phyloP scores from a whole-genome alignment of 2,329 filamentous ascomycete genomes.

The Ceratocystis smalleyi region DNA sequence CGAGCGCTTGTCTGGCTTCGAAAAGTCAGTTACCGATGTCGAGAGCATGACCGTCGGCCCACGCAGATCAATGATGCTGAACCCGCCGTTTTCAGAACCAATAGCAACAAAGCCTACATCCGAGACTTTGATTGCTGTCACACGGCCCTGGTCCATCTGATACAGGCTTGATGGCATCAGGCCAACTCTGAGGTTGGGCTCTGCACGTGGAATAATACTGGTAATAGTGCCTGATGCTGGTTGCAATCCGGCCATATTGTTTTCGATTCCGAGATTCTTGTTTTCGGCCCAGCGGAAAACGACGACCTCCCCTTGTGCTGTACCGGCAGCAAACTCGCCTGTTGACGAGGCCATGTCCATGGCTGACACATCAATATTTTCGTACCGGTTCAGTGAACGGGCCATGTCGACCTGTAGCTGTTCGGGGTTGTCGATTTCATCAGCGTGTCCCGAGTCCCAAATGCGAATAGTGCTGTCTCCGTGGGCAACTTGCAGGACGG shows the following conservation, averaged over 20 bases:
- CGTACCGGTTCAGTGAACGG: conserved; percentile 62
- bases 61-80: conserved; percentile 74
- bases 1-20: conserved; percentile 58
- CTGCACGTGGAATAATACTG: conserved; percentile 56
- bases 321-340: conserved; percentile 71
- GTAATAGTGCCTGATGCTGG: conserved; percentile 55
- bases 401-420: conserved; percentile 77
- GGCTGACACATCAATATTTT: conserved; percentile 60
- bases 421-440: conserved; percentile 77
- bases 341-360: conserved; percentile 68
- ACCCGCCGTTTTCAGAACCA: conserved; percentile 66
- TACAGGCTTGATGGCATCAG: conserved; percentile 67
- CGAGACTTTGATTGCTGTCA: conserved; percentile 69
- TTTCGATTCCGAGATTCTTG: conserved; percentile 51
- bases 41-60: conserved; percentile 74
- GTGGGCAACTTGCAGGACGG: conserved; percentile 73
- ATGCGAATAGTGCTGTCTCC: conserved; percentile 81
- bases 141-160: conserved; percentile 37
- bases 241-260: conserved; percentile 28
- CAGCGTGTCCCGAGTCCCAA: conserved; percentile 83
- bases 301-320: conserved; percentile 67
- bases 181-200: conserved; percentile 60
- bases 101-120: conserved; percentile 84
- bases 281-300: conserved; percentile 84
- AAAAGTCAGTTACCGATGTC: conserved; percentile 54